A percentile compares a stretch with the other conserved stretches of the same genome.
phyloP scores from a whole-genome alignment of 2,329 filamentous ascomycete species.

The Ophiostoma sp. region DNA sequence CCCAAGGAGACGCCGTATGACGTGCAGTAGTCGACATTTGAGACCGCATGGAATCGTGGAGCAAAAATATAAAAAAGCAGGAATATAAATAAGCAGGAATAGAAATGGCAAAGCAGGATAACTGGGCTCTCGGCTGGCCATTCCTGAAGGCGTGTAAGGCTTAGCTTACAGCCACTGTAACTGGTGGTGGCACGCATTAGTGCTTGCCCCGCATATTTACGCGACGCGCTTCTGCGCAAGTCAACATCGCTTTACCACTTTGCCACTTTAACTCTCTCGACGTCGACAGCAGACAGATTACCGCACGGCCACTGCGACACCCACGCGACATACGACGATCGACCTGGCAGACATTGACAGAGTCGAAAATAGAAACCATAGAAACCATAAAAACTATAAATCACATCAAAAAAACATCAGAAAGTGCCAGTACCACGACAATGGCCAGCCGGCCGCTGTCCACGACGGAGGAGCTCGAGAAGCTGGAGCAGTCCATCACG shows the following conservation, averaged over 20 bases:
- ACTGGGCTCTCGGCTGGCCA: no score
- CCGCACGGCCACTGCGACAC: no score
- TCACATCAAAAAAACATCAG: neutral
- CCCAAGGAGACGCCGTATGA: neutral
- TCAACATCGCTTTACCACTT: neutral
- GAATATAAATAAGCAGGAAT: no score
- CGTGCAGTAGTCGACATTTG: neutral
- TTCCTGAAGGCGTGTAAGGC: no score
- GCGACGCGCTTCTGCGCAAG: neutral
- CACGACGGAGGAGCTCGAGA: constrained; percentile 91
- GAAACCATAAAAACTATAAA: neutral
- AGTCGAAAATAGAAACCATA: neutral
- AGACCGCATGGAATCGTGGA: neutral
- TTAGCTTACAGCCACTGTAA: neutral
- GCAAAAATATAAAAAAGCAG: no score
- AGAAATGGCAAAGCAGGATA: no score
- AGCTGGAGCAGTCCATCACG: constrained; percentile 92
- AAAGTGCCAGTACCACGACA: neutral
- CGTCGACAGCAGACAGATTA: neutral
- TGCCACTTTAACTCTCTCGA: neutral
- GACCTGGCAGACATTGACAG: neutral
- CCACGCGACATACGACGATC: no score
- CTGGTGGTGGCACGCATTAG: neutral
- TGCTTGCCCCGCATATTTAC: neutral
- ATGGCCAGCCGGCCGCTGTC: constrained; percentile 55